These are phyloP conservation scores for Trichoderma endophyticum DNA, from an alignment of 2,329 filamentous ascomycete genomes.

Conservation along the genomic window DNA sequence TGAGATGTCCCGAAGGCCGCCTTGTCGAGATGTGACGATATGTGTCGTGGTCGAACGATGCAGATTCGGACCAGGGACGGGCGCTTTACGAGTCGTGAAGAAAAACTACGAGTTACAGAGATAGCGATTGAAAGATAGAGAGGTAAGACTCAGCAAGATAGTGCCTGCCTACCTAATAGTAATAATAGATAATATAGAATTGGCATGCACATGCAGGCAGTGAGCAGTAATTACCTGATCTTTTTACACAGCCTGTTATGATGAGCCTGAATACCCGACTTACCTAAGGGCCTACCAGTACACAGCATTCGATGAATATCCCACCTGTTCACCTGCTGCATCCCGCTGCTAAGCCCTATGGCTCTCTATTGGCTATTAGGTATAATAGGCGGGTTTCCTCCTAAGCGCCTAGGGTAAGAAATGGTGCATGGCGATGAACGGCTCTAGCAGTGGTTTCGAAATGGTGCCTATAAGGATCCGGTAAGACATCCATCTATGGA, in stretches of 20 bases:
- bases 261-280: not conserved
- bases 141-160: not conserved
- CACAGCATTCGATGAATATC: not conserved
- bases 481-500: not conserved
- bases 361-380: not conserved
- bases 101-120: not conserved
- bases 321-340: not conserved
- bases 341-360: not conserved
- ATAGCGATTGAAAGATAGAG: not conserved
- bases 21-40: not conserved
- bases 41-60: not conserved
- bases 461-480: not conserved
- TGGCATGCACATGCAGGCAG: not conserved
- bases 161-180: not conserved
- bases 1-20: slow-evolving; percentile 24
- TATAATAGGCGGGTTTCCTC: not conserved
- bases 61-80: not conserved
- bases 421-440: not conserved
- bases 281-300: not conserved
- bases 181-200: not conserved
- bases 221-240: not conserved
- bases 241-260: not conserved
- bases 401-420: not conserved
- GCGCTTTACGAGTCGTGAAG: not conserved
- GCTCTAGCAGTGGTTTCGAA: not conserved